These are phyloP conservation scores for Phoma herbarum DNA, from an alignment of 2,329 filamentous ascomycete genomes.

Conservation along the genomic window DNA sequence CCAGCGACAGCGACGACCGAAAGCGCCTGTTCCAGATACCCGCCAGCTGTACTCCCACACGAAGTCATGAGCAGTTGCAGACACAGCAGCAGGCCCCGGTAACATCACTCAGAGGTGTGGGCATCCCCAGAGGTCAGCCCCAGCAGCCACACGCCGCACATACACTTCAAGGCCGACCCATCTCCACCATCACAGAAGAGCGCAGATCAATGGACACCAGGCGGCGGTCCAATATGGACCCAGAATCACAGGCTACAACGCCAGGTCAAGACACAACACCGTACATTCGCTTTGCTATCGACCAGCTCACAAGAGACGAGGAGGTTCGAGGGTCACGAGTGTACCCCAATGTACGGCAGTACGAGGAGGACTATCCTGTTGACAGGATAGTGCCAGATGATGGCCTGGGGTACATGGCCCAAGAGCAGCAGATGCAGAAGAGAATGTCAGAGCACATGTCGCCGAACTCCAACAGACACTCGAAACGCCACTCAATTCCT, in stretches of 20 bases:
- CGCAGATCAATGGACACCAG: slow-evolving; percentile 36
- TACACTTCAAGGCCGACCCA: slow-evolving; percentile 31
- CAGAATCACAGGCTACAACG: slow-evolving; percentile 47
- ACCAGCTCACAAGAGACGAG: slow-evolving; percentile 81
- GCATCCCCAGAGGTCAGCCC: slow-evolving; percentile 43
- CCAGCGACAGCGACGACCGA: slow-evolving; percentile 49
- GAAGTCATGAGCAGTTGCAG: slow-evolving; percentile 51
- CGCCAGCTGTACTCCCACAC: slow-evolving; percentile 47
- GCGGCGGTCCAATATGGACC: slow-evolving; percentile 41
- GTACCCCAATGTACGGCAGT: slow-evolving; percentile 49
- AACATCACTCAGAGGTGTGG: slow-evolving; percentile 46
- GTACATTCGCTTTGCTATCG: slow-evolving; percentile 88
- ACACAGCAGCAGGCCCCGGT: slow-evolving; percentile 37
- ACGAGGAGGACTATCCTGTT: slow-evolving; percentile 58
- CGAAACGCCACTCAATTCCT: slow-evolving; percentile 18
- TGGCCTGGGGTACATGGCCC: slow-evolving; percentile 49
- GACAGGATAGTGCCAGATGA: slow-evolving; percentile 59
- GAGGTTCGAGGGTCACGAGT: slow-evolving; percentile 66
- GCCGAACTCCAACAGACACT: slow-evolving; percentile 29
- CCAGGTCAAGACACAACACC: slow-evolving; percentile 85
- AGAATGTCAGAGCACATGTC: slow-evolving; percentile 40
- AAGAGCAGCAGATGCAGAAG: slow-evolving; percentile 43
- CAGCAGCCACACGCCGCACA: slow-evolving; percentile 23
- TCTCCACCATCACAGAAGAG: slow-evolving; percentile 48
- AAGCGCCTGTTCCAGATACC: slow-evolving; percentile 46